Evolutionary conservation across 495 filamentous ascomycete species (phyloP).

Genomic region (Xylaria scruposa): DNA sequence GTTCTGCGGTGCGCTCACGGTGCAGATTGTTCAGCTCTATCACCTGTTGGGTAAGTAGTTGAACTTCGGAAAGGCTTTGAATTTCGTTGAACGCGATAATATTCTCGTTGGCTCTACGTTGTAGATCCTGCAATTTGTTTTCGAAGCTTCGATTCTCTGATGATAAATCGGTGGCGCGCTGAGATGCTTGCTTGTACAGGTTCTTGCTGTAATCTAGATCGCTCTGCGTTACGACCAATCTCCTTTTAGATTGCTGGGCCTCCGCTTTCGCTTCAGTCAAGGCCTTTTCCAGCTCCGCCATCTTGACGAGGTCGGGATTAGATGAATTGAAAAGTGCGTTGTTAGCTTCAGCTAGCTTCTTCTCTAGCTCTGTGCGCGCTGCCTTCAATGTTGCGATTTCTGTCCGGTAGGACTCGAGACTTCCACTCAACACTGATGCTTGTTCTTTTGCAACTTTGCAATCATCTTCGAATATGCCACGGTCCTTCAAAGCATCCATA

Average conservation of each 20-base stretch:
- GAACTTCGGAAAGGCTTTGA: slow-evolving; percentile 49
- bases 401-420: slow-evolving; percentile 47
- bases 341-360: slow-evolving; percentile 57
- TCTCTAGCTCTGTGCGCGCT: slow-evolving; percentile 54
- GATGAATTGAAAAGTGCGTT: slow-evolving; percentile 53
- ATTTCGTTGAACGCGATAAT: slow-evolving; percentile 58
- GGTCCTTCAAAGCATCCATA: slow-evolving; percentile 48
- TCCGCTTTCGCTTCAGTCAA: slow-evolving; percentile 38
- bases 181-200: slow-evolving; percentile 70
- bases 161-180: slow-evolving; percentile 54
- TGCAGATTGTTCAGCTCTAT: slow-evolving; percentile 62
- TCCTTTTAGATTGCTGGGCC: slow-evolving; percentile 55
- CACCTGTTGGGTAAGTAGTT: slow-evolving; percentile 43
- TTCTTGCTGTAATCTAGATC: slow-evolving; percentile 66
- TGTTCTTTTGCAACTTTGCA: slow-evolving; percentile 39
- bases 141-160: slow-evolving; percentile 59
- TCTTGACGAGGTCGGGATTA: slow-evolving; percentile 56
- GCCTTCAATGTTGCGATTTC: slow-evolving; percentile 58
- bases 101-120: slow-evolving; percentile 59
- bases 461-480: slow-evolving; percentile 45
- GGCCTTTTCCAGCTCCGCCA: slow-evolving; percentile 52
- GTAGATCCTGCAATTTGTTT: slow-evolving; percentile 54
- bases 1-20: slow-evolving; percentile 65
- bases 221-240: slow-evolving; percentile 40
- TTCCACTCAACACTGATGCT: slow-evolving; percentile 26